Conservation (phyloP, 768 basidiomycete genomes). For the Leccinum ochraceum region DNA sequence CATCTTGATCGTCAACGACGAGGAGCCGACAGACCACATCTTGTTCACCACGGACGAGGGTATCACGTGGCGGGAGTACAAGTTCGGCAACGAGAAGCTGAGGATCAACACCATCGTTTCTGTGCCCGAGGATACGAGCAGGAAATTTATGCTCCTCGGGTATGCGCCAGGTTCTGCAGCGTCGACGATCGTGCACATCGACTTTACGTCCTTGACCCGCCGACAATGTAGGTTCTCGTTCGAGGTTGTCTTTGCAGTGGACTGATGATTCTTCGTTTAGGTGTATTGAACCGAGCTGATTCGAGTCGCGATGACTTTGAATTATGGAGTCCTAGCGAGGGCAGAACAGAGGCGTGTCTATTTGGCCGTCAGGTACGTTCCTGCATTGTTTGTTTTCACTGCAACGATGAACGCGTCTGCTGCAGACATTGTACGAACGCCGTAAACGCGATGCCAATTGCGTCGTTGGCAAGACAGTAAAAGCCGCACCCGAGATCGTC, state of each 20-base stretch:
- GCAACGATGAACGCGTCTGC: not conserved
- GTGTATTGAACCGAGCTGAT: slow-evolving; percentile 65
- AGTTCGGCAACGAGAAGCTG: slow-evolving; percentile 71
- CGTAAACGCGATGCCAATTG: slow-evolving; percentile 79
- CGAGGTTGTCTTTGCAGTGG: not conserved
- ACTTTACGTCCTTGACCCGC: slow-evolving; percentile 78
- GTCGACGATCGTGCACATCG: slow-evolving; percentile 74
- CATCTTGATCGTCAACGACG: slow-evolving; percentile 93
- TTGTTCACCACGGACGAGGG: slow-evolving; percentile 92
- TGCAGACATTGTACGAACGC: slow-evolving; percentile 88
- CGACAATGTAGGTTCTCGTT: slow-evolving; percentile 64
- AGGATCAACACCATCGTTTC: slow-evolving; percentile 80
- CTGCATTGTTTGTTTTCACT: not conserved
- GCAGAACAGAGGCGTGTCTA: slow-evolving; percentile 82
- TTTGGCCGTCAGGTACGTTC: slow-evolving; percentile 82
- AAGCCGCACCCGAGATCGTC: slow-evolving; percentile 46
- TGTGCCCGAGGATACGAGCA: slow-evolving; percentile 86
- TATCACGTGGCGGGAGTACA: slow-evolving; percentile 82
- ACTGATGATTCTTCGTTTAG: slow-evolving; percentile 39
- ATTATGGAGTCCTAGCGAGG: slow-evolving; percentile 93
- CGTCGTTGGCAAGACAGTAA: slow-evolving; percentile 72
- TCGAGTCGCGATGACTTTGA: slow-evolving; percentile 92
- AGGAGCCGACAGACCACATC: slow-evolving; percentile 87
- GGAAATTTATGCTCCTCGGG: slow-evolving; percentile 88
- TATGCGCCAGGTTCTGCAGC: slow-evolving; percentile 44